phyloP scores from a whole-genome alignment of 2,329 filamentous ascomycete genomes.

The Fusarium sp. region DNA sequence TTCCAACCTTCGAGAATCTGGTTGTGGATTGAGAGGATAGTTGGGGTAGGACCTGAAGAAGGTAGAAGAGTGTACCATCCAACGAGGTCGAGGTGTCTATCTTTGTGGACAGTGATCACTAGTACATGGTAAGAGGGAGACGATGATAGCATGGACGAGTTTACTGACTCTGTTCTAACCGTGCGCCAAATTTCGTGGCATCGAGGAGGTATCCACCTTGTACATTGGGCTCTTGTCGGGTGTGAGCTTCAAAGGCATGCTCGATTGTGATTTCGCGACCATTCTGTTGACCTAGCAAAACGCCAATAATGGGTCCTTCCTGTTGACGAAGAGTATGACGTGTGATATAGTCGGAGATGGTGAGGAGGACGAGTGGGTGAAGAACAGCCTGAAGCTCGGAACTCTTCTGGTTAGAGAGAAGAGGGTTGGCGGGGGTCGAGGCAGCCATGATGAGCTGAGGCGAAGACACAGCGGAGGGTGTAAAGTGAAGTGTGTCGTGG shows the following conservation, averaged over 20 bases:
- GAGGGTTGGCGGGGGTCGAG: slow-evolving; percentile 59
- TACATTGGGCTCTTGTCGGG: slow-evolving; percentile 55
- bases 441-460: slow-evolving; percentile 59
- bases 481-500: neutral
- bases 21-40: slow-evolving; percentile 79
- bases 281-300: slow-evolving; percentile 90
- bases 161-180: slow-evolving; percentile 84
- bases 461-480: neutral
- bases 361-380: slow-evolving; percentile 94
- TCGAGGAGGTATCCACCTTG: slow-evolving; percentile 73
- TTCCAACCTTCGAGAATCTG: slow-evolving; percentile 81
- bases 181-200: slow-evolving; percentile 76
- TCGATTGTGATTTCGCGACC: slow-evolving; percentile 92
- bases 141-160: neutral
- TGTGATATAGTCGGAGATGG: slow-evolving; percentile 96
- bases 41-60: slow-evolving; percentile 75
- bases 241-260: slow-evolving; percentile 88
- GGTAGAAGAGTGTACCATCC: slow-evolving; percentile 91
- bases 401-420: slow-evolving; percentile 74
- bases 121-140: slow-evolving; percentile 8
- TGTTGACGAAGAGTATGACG: slow-evolving; percentile 85
- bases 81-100: slow-evolving; percentile 84
- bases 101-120: slow-evolving; percentile 92
- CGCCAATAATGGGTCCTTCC: slow-evolving; percentile 82
- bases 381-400: slow-evolving; percentile 84